phyloP scores from a whole-genome alignment of 2,329 filamentous ascomycete species.

The Cercospora citrullina region DNA sequence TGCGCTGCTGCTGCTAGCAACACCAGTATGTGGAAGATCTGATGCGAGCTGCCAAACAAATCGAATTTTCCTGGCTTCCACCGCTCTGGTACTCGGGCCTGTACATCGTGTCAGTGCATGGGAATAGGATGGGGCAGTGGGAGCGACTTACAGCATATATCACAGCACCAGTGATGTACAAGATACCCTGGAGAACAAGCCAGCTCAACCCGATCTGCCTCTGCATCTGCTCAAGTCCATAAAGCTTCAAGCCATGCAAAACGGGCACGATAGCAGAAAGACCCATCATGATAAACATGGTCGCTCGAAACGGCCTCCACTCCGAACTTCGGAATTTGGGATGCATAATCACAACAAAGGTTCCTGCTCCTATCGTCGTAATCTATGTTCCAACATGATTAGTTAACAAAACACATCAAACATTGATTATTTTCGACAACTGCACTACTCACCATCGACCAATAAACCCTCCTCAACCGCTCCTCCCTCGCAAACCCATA shows the following conservation, averaged over 20 bases:
- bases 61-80: slow-evolving; percentile 77
- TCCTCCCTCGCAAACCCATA: slow-evolving; percentile 79
- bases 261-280: slow-evolving; percentile 81
- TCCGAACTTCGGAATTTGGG: slow-evolving; percentile 80
- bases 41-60: slow-evolving; percentile 89
- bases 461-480: slow-evolving; percentile 67
- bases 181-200: slow-evolving; percentile 73
- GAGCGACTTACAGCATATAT: slow-evolving; percentile 72
- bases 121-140: not conserved
- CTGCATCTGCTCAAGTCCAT: slow-evolving; percentile 66
- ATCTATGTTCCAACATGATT: slow-evolving; percentile 58
- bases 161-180: slow-evolving; percentile 83
- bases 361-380: slow-evolving; percentile 71
- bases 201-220: slow-evolving; percentile 76
- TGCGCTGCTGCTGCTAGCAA: slow-evolving; percentile 79
- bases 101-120: slow-evolving; percentile 11
- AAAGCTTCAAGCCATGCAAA: slow-evolving; percentile 69
- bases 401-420: not conserved
- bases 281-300: slow-evolving; percentile 88
- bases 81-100: slow-evolving; percentile 81
- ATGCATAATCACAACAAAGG: slow-evolving; percentile 72
- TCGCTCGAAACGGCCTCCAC: slow-evolving; percentile 80
- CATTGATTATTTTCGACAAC: too few species aligned
- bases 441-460: slow-evolving; percentile 61
- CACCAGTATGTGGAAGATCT: slow-evolving; percentile 92